Conservation (phyloP, 805 yeast species). For the Dipodascus geniculatus region DNA sequence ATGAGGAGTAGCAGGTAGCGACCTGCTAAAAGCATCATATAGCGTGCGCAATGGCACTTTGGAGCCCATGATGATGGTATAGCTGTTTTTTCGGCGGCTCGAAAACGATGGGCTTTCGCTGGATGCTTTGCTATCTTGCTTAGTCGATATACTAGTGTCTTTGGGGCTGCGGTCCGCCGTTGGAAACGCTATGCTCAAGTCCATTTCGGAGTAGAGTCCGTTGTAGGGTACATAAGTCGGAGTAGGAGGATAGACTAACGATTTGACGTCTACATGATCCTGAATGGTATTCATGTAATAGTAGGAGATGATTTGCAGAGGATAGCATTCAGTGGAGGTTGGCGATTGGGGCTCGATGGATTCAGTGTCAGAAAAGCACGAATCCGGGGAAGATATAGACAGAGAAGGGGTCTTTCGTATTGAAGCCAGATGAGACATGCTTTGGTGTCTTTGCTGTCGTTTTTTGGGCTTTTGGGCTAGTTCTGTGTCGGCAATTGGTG, state of each 20-base stretch:
- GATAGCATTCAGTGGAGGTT: neutral
- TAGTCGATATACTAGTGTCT: no score
- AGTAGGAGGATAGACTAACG: neutral
- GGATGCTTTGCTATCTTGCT: no score
- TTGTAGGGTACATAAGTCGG: neutral
- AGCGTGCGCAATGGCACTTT: neutral
- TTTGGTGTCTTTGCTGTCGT: neutral
- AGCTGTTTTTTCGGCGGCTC: neutral
- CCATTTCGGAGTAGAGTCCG: neutral
- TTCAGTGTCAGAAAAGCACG: neutral
- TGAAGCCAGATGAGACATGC: neutral
- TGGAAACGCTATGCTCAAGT: no score
- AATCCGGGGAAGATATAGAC: neutral
- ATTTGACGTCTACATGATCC: neutral
- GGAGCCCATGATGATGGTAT: neutral
- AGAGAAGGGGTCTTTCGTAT: neutral
- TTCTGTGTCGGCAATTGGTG: neutral
- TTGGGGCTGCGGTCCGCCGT: no score
- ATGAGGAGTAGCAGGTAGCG: neutral
- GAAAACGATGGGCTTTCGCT: no score
- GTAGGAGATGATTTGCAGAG: neutral
- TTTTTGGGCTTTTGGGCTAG: neutral
- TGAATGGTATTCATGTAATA: neutral
- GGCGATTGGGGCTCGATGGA: neutral
- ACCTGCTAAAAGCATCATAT: neutral